Evolutionary conservation across 495 filamentous ascomycete species (phyloP), one percentile per base, ranked within the genome.

Genomic region (Cryomyces minteri): DNA sequence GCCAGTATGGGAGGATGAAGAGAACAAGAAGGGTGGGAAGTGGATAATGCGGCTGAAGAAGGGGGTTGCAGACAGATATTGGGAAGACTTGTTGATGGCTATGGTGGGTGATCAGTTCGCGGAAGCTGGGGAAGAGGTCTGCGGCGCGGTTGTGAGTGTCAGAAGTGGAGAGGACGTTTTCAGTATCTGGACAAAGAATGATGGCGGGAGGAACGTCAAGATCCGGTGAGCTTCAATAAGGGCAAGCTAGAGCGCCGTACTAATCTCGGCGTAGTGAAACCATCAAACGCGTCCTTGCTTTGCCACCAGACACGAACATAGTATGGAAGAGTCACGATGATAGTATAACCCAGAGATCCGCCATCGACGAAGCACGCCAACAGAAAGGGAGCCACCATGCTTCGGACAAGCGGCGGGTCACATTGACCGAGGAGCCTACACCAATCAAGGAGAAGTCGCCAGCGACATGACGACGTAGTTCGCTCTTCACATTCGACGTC

Each of bases 1-100:
- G 48, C 90, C 90, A 34, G 90, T 96, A 57, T 98, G 90, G 90
- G 90, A 98, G 64, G 90, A 98, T 55, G 84, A 94, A 43, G 86
- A 88, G 53, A 98, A 98, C 65, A 93, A 84, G 65, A 74, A 77
- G 44, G 90, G 90, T 43, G 90, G 90, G 30, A 98, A 98, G 68
- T 98, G 88, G 88, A 84, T 94, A 43, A 77, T 98, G 57, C 69
- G 88, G 53, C 63, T 98, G 54, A 93, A 88, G 73, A 98, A 98
- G 68, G 90, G 90, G 29, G 84, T 96, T 18, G 80, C 83, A 9
- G 92, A 95, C 63, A 79, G 92, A 38, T 98, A 94, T 66, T 98
- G 92, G 83, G 90, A 98, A 67, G 87, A 98, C 58, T 68, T 98
- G 41, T 69, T 96, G 41, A 64, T 96, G 50, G 86, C 84, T 32